Base-by-base conservation (phyloP, 1,139 yeast species). In the Pichia sp. region DNA sequence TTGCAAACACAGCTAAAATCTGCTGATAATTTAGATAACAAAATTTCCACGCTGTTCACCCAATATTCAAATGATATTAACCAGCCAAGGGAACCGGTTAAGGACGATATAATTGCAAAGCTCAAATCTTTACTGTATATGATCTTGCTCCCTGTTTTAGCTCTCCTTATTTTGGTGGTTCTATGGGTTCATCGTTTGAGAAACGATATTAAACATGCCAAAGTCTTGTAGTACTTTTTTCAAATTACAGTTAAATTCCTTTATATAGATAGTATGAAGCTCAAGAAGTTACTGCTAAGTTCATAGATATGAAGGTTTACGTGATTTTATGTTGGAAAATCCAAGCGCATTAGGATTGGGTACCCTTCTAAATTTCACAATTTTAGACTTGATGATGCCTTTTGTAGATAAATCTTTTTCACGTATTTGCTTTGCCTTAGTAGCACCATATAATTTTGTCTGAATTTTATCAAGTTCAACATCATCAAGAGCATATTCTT, bases 151-250 rank as follows among this genome's bases (percentile, higher is more conserved):
- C 71, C 74, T 1, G 57, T 74, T 20, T 56, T 70, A 14, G 44
- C 66, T 15, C 61, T 68, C 11, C 53, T 72, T 15, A 51, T 66
- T 21, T 54, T 66, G 4, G 63, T 72, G 43, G 60, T 66, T 3
- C 54, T 68, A 8, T 60, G 71, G 44, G 66, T 73, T 19, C 67
- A 67, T 52, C 63, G 72, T 53, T 63, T 74, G 44, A 68, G 78
- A 57, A 71, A 63, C 44, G 79, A 74, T 50, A 72, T 74, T 40
- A 74, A 73, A 51, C 80, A 74, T 54, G 63, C 77, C 8, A 75
- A 75, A 51, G 62, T 74, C 37, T 64, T 74, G 46, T 74, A 57
- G 42, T 15, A 25, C 9, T 31, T 7, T 32, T 17, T n/a, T n/a
- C n/a, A n/a, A n/a, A n/a, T n/a, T n/a, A n/a, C n/a, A n/a, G n/a